These are phyloP conservation scores for Aspergillus sclerotiicarbonarius DNA, from an alignment of 495 filamentous ascomycete species.

Conservation along the genomic window DNA sequence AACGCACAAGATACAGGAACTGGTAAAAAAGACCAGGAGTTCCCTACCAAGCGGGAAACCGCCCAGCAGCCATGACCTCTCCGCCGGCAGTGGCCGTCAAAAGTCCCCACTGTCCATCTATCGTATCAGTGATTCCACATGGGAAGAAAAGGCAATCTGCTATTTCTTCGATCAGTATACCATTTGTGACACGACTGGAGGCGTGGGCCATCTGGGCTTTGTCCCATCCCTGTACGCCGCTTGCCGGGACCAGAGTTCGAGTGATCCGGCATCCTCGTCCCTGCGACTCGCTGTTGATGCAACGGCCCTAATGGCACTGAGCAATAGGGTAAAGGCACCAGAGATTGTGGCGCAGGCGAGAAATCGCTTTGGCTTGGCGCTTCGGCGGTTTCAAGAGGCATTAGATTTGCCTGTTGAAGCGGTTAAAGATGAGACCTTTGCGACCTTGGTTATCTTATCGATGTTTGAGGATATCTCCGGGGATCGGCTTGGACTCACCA, in stretches of 20 bases:
- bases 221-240: constrained; percentile 35
- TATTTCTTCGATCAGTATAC: constrained; percentile 49
- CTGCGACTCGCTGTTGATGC: constrained; percentile 42
- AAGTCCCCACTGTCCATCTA: constrained; percentile 17
- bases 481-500: constrained; percentile 37
- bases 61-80: constrained; percentile 1
- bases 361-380: constrained; percentile 34
- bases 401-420: constrained; percentile 31
- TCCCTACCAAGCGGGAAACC: constrained; percentile 8
- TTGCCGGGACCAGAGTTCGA: constrained; percentile 21
- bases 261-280: constrained; percentile 25
- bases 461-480: constrained; percentile 44
- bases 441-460: constrained; percentile 38
- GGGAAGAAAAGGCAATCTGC: constrained; percentile 43
- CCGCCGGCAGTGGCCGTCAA: background rate
- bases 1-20: constrained; percentile 31
- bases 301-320: constrained; percentile 37
- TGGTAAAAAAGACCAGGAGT: constrained; percentile 26
- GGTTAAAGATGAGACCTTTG: constrained; percentile 42
- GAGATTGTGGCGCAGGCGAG: constrained; percentile 32
- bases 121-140: constrained; percentile 31
- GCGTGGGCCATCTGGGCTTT: constrained; percentile 35
- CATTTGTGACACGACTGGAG: constrained; percentile 22
- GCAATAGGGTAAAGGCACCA: constrained; percentile 30
- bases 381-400: constrained; percentile 31